Evolutionary conservation across 2,329 filamentous ascomycete genomes (phyloP), one percentile per base, ranked within the genome.

Genomic region (Nothophaeocryptopus gaeumannii): DNA sequence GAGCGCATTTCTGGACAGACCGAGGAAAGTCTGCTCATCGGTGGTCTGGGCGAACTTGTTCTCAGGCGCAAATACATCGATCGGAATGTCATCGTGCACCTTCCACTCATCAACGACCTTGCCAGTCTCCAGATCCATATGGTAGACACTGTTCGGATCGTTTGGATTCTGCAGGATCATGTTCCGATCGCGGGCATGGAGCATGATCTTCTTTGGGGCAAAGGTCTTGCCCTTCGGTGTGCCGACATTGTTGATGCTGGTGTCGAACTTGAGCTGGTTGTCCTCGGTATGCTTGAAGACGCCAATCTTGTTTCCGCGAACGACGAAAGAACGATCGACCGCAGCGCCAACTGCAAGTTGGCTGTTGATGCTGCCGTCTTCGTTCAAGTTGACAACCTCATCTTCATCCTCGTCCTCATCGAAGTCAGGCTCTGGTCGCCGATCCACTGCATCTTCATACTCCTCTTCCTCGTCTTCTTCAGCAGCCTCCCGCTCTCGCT

Each of bases 41-140:
- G 90, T 96, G 86, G 95, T 96, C 74, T 99, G 93, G 1, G 93
- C 85, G 64, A 96, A 99, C 81, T 99, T 99, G 52, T 86, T 96
- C 70, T 96, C 91, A 0, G 93, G 93, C 0, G 89, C 89, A 70
- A 97, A 97, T 8, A 85, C 93, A 47, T 88, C 84, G 54, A 97
- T 88, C 0, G 89, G 86, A 47, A 99, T 96, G 67, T 97, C 89
- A 55, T 99, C 92, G 66, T 99, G 92, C 11, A 99, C 81, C 62
- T 96, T 96, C 93, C 93, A 99, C 71, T 99, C 93, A 65, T 99
- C 93, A 2, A 97, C 90, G 32, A 99, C 88, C 74, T 96, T 97
- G 59, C 93, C 93, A 61, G 95, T 95, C 70, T 99, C 92, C 38
- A 99, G 78, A 72, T 99, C 93, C 93, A 99, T 97, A 39, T 89